phyloP scores from a whole-genome alignment of 78 protist genomes.

The Speleostelium caveatum region DNA sequence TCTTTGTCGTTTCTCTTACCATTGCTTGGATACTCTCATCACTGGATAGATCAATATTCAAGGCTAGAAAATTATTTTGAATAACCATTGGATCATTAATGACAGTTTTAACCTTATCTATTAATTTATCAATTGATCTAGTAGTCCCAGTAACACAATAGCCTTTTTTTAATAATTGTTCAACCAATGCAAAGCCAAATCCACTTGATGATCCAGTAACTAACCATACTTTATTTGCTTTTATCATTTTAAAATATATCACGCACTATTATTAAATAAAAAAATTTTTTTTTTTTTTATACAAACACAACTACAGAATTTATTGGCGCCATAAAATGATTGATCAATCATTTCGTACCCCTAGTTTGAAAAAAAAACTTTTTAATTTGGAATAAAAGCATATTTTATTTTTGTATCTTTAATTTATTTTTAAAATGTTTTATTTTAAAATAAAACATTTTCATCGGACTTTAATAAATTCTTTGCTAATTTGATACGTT shows the following conservation, averaged over 20 bases:
- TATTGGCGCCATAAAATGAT: too few species aligned
- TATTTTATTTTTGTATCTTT: too few species aligned
- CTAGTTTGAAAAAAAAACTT: too few species aligned
- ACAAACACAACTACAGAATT: too few species aligned
- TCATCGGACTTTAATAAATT: constrained; percentile 27
- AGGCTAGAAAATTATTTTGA: constrained; percentile 3
- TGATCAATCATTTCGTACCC: too few species aligned
- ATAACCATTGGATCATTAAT: background rate
- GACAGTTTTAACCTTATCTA: background rate
- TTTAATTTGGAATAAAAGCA: too few species aligned
- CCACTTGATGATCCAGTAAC: constrained; percentile 41
- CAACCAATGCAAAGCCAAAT: background rate
- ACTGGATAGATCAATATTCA: constrained; percentile 9
- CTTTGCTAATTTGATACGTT: constrained; percentile 7
- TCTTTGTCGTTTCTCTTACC: background rate
- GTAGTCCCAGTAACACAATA: constrained; percentile 6
- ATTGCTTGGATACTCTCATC: background rate
- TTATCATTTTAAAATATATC: too few species aligned
- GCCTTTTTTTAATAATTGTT: background rate
- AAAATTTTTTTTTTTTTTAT: too few species aligned
- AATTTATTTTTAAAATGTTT: background rate
- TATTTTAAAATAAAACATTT: constrained; percentile 2
- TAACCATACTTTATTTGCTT: constrained; percentile 56
- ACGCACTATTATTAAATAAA: too few species aligned
- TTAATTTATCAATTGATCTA: background rate